Evolutionary conservation across 371 early-diverging fungal genomes (phyloP), one percentile per base, ranked within the genome.

Genomic region (Lichtheimia ramosa): DNA sequence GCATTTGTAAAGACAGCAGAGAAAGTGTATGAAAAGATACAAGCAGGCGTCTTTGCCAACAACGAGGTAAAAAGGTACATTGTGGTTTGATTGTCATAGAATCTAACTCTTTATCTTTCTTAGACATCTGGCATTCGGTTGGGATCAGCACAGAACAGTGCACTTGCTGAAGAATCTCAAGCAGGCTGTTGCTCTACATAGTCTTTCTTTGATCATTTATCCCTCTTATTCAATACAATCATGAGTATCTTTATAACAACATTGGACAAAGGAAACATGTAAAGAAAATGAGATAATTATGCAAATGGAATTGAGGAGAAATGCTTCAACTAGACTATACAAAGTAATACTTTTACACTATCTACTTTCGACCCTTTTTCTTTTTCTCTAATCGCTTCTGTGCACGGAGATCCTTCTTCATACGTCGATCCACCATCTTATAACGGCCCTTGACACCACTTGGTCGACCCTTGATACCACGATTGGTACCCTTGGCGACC

Each of bases 361-460:
- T 21, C 42, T 57, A 46, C 15, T 23, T 57, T 14, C 58, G 58
- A 20, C 58, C 58, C 8, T 42, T 42, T 69, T 74, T 66, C 66
- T 85, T 83, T 70, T 88, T 87, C 51, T 77, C 83, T 66, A 72
- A 71, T 70, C 91, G 81, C 79, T 93, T 95, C 58, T 79, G 66
- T 1, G 96, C 96, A 41, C 94, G 86, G 60, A 90, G 61, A 64
- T 96, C 97, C 77, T 93, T 95, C 88, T 93, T 94, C 93, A 96
- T 92, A 28, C 96, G 77, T 55, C 85, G 69, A 77, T 96, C 97
- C 8, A 96, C 96, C 97, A 96, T 96, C 90, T 89, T 85, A 73
- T 90, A 91, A 56, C 92, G 78, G 66, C 99, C 99, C 88, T 97
- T 98, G 70, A 97, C 93, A 66, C 98, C 98, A 71, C 87, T 88